phyloP scores from a whole-genome alignment of 441 rosid genomes.

The Populus hybrid region DNA sequence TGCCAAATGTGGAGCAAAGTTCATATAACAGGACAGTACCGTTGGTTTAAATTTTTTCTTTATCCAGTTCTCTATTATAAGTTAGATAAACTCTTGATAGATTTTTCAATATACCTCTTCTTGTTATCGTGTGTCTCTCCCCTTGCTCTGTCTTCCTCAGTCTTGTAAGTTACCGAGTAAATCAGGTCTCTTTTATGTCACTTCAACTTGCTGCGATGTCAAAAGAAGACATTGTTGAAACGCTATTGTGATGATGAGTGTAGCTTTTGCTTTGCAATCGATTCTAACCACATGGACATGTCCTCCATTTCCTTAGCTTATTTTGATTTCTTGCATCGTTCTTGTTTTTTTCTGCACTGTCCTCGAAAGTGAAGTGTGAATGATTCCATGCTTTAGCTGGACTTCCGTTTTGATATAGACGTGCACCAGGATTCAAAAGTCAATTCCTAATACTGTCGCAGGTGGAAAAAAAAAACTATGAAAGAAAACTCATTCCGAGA shows the following conservation, averaged over 20 bases:
- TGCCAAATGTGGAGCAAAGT: constrained; percentile 13
- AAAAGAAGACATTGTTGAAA: not conserved
- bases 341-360: not conserved
- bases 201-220: not conserved
- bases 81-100: no score
- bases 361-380: not conserved
- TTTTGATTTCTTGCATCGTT: not conserved
- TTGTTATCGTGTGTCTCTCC: not conserved
- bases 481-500: no score
- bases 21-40: constrained; percentile 24
- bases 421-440: not conserved
- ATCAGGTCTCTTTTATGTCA: not conserved
- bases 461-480: not conserved
- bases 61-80: not conserved
- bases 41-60: constrained; percentile 8
- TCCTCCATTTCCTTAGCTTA: not conserved
- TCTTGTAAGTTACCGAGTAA: no score
- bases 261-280: not conserved
- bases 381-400: not conserved
- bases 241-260: not conserved
- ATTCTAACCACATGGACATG: not conserved
- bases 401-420: not conserved
- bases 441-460: not conserved
- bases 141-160: not conserved
- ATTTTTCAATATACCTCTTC: no score